Evolutionary conservation across 176 grass and related monocot species (phyloP), one percentile per base, ranked within the genome.

Genomic region (Miscanthus lutarioriparius): DNA sequence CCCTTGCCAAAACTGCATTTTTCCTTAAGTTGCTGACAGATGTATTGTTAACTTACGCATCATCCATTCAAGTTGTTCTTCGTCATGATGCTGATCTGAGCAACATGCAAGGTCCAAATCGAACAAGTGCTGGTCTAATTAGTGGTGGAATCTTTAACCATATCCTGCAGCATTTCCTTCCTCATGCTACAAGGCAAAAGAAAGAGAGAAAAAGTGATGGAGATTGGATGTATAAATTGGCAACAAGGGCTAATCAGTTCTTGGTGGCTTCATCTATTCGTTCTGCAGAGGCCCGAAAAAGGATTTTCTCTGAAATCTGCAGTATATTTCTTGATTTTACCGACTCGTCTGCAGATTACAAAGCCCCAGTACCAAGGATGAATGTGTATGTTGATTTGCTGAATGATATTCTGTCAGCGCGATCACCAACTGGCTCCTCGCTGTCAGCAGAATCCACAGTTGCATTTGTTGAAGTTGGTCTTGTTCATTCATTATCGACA

Each of bases 171-270:
- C 90, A 94, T 79, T 96, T 99, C 75, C 85, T 99, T 54, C 89
- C 90, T 28, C 84, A 93, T 70, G 81, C 89, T 84, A 80, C 72
- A 66, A 94, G 89, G 81, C 88, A 86, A 80, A 99, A 99, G 86
- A 98, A 99, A 84, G 96, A 96, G 43, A 99, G 91, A 67, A 99
- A 94, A 83, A 23, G 70, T 54, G 93, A 99, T 87, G 87, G 89
- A 47, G 96, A 99, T 85, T 99, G 96, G 96, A 95, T 93, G 85
- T 91, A 96, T 69, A 99, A 96, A 76, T 88, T 99, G 74, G 87
- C 89, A 64, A 86, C 86, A 20, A 95, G 96, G 80, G 84, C 89
- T 86, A 99, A 90, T 83, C 93, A 99, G 75, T 91, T 99, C 82
- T 88, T 99, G 80, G 96, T 99, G 86, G 96, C 93, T 74, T 95